These are phyloP conservation scores for Phytopythium boreale DNA, from an alignment of 352 stramenopile genomes.

Conservation along the genomic window DNA sequence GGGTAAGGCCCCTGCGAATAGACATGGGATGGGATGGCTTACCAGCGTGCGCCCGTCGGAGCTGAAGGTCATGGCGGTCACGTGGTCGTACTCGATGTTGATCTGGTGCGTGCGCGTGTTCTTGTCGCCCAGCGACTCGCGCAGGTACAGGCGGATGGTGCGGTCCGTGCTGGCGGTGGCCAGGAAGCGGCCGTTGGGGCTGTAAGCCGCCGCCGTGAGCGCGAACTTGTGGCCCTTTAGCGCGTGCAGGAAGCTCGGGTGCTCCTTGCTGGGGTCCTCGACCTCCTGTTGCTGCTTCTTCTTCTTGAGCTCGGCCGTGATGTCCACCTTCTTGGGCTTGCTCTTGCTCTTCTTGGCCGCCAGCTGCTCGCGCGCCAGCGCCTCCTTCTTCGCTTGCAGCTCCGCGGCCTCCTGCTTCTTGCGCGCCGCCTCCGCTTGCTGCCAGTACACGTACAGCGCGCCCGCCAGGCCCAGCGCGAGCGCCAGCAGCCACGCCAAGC, in stretches of 20 bases:
- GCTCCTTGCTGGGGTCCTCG: constrained; percentile 24
- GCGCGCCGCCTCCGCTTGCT: constrained; percentile 46
- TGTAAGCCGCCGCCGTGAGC: constrained; percentile 64
- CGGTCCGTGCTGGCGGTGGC: constrained; percentile 73
- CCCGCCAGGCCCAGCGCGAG: constrained; percentile 52
- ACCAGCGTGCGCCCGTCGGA: constrained; percentile 69
- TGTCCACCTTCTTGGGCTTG: constrained; percentile 66
- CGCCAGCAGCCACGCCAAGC: constrained; percentile 42
- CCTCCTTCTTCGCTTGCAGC: constrained; percentile 49
- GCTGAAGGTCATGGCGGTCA: constrained; percentile 70
- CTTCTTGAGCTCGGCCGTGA: constrained; percentile 71
- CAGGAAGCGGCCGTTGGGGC: constrained; percentile 75
- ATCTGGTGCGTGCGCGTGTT: constrained; percentile 61
- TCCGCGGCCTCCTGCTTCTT: constrained; percentile 26
- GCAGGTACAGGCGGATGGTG: constrained; percentile 67
- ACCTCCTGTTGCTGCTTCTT: constrained; percentile 25
- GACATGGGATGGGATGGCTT: too few relatives aligned
- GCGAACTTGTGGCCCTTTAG: constrained; percentile 74
- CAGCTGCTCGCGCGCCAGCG: constrained; percentile 44
- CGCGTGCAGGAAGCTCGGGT: constrained; percentile 37
- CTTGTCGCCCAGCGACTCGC: constrained; percentile 60
- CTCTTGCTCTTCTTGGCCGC: constrained; percentile 60
- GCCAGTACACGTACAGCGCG: constrained; percentile 57
- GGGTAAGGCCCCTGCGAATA: too few relatives aligned
- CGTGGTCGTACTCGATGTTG: constrained; percentile 79